Conservation (phyloP, 192 early-diverging fungal species). For the Coemansia sp. region DNA sequence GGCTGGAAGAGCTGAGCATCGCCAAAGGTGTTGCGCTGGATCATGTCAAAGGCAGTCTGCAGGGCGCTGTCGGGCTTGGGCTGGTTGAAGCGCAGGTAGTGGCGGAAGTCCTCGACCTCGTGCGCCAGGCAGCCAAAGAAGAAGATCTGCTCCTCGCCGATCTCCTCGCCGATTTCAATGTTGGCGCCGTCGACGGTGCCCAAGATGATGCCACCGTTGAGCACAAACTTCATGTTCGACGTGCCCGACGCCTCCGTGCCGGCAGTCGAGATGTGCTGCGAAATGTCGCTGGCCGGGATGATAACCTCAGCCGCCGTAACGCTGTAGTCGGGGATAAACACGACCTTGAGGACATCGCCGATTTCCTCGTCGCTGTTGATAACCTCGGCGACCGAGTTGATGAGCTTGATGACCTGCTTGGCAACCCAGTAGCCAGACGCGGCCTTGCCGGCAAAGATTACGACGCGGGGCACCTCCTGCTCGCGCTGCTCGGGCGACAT, state of each 20-base stretch:
- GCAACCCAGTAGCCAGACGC: slow-evolving; percentile 99
- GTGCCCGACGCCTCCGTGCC: slow-evolving; percentile 99
- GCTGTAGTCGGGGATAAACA: slow-evolving; percentile 99
- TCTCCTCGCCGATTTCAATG: slow-evolving; percentile 97
- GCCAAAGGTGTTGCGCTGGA: slow-evolving; percentile 82
- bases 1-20: slow-evolving; percentile 77
- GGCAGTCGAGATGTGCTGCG: slow-evolving; percentile 99
- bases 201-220: slow-evolving; percentile 97
- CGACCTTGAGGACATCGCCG: slow-evolving; percentile 86
- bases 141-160: slow-evolving; percentile 97
- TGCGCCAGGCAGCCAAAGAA: slow-evolving; percentile 92
- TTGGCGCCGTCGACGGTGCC: slow-evolving; percentile 99
- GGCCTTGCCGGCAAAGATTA: slow-evolving; percentile 96
- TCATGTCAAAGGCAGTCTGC: slow-evolving; percentile 77
- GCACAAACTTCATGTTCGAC: slow-evolving; percentile 99
- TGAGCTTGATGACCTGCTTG: slow-evolving; percentile 98
- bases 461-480: slow-evolving; percentile 70
- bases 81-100: slow-evolving; percentile 83
- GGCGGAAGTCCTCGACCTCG: slow-evolving; percentile 93
- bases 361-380: slow-evolving; percentile 87
- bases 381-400: slow-evolving; percentile 89
- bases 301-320: slow-evolving; percentile 96
- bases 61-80: slow-evolving; percentile 79
- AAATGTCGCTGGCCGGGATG: slow-evolving; percentile 97
- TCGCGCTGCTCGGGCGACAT: slow-evolving; percentile 70